Conservation (phyloP, 768 basidiomycete genomes). For the Rhodosporidiobolus odoratus region DNA sequence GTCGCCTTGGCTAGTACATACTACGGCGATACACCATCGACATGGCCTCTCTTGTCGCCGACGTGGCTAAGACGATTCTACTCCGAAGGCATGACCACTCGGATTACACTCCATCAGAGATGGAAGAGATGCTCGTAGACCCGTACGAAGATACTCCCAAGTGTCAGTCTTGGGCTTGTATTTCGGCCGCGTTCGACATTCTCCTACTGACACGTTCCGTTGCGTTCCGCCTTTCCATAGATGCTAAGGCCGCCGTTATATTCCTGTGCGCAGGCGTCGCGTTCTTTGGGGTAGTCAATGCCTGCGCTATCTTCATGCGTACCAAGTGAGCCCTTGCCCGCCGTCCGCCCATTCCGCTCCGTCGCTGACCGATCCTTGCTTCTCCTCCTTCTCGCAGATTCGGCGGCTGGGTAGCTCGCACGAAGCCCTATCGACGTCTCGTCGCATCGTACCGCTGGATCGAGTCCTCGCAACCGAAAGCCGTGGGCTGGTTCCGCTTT, state of each 20-base stretch:
- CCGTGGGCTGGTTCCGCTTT: slow-evolving; percentile 29
- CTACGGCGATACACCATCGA: too few relatives aligned
- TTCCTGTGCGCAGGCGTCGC: slow-evolving; percentile 30
- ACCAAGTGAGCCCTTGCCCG: background rate
- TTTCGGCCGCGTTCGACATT: background rate
- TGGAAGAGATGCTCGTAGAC: slow-evolving; percentile 32
- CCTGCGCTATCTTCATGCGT: background rate
- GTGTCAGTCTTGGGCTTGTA: slow-evolving; percentile 15
- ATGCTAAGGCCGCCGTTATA: slow-evolving; percentile 27
- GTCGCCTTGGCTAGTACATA: too few relatives aligned
- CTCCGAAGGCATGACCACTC: background rate
- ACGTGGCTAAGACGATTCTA: background rate
- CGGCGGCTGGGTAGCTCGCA: slow-evolving; percentile 3
- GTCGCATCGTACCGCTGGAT: slow-evolving; percentile 25
- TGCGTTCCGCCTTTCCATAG: background rate
- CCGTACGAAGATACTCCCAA: slow-evolving; percentile 33
- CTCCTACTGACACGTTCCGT: background rate
- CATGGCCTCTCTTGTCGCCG: background rate
- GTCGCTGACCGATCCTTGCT: background rate
- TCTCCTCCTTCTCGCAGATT: background rate
- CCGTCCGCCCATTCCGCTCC: too few relatives aligned
- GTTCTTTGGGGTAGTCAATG: slow-evolving; percentile 26
- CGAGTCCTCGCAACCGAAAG: slow-evolving; percentile 22
- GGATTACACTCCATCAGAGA: slow-evolving; percentile 22
- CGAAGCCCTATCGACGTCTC: background rate